Evolutionary conservation across 257 asterid genomes (phyloP), one percentile per base, ranked within the genome.

Genomic region (Forsythia suspensa): DNA sequence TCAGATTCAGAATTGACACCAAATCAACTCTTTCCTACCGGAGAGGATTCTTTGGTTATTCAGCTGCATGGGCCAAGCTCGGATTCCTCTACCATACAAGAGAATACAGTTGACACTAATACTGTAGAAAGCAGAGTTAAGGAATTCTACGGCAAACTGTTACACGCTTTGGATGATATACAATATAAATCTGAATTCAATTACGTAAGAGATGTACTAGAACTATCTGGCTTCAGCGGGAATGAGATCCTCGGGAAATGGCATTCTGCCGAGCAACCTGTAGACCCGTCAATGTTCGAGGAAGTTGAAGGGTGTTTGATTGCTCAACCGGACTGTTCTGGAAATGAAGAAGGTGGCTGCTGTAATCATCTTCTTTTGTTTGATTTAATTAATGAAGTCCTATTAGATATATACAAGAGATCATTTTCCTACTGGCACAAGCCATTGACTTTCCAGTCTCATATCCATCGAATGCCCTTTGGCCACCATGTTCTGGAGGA

Each of bases 401-500:
- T 93, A 72, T 77, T 90, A 37, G 84, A 80, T 7, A 89, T 95
- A 40, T 86, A 90, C 9, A 93, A 90, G 67, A 85, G 88, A 73
- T 86, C 97, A 4, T 89, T 83, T 66, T 85, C 89, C 73, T 91
- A 88, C 67, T 95, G 98, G 98, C 97, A 96, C 4, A 77, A 42
- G 70, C 76, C 89, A 2, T 79, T 93, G 16, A 88, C 94, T 1
- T 76, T 43, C 46, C 85, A 77, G 55, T 89, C 94, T 4, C 85
- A 66, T 44, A 77, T 88, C 41, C 97, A 86, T n/a, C 87, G 78
- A 3, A 82, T 90, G 87, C 97, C 98, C 0, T 82, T 82, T 41
- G 97, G 93, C 1, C 70, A 84, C 59, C 90, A 78, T 37, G 90
- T 93, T n/a, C 74, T 93, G 21, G 91, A 90, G 73, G 90, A 90